A percentile compares a stretch with the other conserved stretches of the same genome.
Conservation (phyloP, 139 green algal genomes). For the Bryopsis sp. region DNA sequence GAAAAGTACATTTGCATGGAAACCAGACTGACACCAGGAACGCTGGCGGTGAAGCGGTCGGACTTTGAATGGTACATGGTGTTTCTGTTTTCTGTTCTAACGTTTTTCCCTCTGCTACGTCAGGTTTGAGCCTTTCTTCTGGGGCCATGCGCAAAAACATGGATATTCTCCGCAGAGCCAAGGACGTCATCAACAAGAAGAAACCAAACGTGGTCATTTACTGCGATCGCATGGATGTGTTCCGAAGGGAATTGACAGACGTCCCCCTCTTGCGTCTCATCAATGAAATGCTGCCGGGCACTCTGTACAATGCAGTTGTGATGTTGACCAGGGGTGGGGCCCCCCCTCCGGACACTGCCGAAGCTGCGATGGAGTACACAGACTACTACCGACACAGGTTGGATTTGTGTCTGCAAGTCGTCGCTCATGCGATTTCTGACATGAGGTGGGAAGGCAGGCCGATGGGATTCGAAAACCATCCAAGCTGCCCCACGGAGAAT, state of each 20-base stretch:
- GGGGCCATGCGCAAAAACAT: not conserved
- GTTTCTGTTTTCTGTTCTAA: not conserved
- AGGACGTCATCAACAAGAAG: not conserved
- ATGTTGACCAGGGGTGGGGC: not conserved
- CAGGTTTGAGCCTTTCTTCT: not conserved
- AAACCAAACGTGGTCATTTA: constrained; percentile 16
- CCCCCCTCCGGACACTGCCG: not conserved
- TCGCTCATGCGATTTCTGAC: constrained; percentile 12
- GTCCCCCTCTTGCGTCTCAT: constrained; percentile 2
- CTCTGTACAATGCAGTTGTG: constrained; percentile 10
- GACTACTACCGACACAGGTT: constrained; percentile 8
- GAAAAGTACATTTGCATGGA: not conserved
- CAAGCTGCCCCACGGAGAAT: not conserved
- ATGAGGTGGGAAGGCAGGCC: constrained; percentile 15
- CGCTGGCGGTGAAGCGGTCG: not conserved
- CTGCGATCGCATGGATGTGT: constrained; percentile 9
- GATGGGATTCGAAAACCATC: constrained; percentile 16
- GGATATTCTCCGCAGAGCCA: not conserved
- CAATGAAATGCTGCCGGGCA: constrained; percentile 16
- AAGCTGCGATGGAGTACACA: constrained; percentile 5
- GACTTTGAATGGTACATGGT: not conserved
- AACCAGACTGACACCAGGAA: not conserved
- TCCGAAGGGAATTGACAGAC: constrained; percentile 11
- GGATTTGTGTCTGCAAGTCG: constrained; percentile 1
- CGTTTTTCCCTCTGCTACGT: not conserved